Base-by-base conservation (phyloP, 2,329 filamentous ascomycete species). In the Diaporthe velutina region DNA sequence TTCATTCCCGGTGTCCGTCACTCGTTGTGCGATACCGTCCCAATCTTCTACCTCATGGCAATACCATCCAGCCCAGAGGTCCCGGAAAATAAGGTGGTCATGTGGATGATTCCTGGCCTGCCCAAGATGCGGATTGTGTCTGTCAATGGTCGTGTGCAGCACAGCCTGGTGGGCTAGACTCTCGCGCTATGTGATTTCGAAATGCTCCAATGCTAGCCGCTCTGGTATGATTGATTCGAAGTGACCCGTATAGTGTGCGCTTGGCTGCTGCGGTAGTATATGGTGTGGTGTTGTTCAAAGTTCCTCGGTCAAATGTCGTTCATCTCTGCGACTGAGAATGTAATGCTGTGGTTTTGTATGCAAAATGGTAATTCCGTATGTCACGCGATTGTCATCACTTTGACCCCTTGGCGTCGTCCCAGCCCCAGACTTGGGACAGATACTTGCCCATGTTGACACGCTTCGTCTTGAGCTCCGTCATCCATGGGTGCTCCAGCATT, bases 401-500 rank as follows among this genome's bases (percentile, higher is more conserved):
- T 19, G 74, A 74, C 13, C 67, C 52, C 52, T 75, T 75, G 19
- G 64, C 77, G n/a, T 95, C 92, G 77, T 97, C 93, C 97, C 97
- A 99, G 75, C 96, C 97, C 97, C 97, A 99, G 57, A 99, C 97
- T 80, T 97, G 95, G 76, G 93, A 92, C 75, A 99, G 90, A 84
- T 98, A 99, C 80, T 95, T 94, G 78, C 92, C 92, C 96, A 99
- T 98, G 85, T 98, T 98, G 83, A 99, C 97, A 79, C 97, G 95
- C 88, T 98, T 98, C 72, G 91, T 89, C 80, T 93, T 93, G 95
- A 98, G 98, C 81, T 99, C 97, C 55, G 95, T 88, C 93, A 99
- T 98, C 97, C 97, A 99, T 2, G 97, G 97, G 85, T 99, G 97
- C 82, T 99, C 97, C 77, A 98, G 91, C 96, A 99, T 99, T 80